Percentiles rank a stretch among this genome's conserved stretches.
Conservation (phyloP, 805 yeast genomes). For the Nakazawaea siamensis region DNA sequence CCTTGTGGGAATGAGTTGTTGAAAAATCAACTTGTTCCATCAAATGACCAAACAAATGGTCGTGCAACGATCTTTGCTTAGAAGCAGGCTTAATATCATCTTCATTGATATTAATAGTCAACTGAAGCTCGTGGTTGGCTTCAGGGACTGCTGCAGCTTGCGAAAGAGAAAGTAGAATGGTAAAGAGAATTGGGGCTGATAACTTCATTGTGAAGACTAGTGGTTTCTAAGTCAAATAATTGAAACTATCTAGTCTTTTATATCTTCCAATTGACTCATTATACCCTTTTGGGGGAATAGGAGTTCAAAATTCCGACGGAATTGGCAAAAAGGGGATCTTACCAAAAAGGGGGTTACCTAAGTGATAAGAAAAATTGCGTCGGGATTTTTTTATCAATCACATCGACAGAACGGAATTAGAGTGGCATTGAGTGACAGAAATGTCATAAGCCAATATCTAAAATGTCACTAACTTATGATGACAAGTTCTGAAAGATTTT, state of each 20-base stretch:
- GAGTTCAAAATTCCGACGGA: too few species aligned
- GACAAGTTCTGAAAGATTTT: too few species aligned
- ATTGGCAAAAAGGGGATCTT: too few species aligned
- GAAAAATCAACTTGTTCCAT: slow-evolving; percentile 20
- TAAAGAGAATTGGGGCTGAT: not conserved
- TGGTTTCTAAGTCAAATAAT: not conserved
- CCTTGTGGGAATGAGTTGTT: slow-evolving; percentile 17
- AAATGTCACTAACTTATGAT: too few species aligned
- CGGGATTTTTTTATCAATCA: too few species aligned
- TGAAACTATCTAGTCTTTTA: not conserved
- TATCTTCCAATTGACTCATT: not conserved
- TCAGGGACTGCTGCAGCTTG: slow-evolving; percentile 11
- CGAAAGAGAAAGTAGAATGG: not conserved
- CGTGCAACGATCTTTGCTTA: slow-evolving; percentile 23
- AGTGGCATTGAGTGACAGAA: too few species aligned
- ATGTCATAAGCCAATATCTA: too few species aligned
- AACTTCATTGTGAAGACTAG: not conserved
- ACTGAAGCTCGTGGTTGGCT: slow-evolving; percentile 15
- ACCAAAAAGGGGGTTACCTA: too few species aligned
- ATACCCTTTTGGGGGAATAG: not conserved
- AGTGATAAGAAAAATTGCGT: too few species aligned
- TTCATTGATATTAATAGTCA: slow-evolving; percentile 14
- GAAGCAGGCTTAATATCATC: slow-evolving; percentile 3
- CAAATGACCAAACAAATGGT: slow-evolving; percentile 25
- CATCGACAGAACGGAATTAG: too few species aligned